These are phyloP conservation scores for Gaultheria prostrata DNA, from an alignment of 148 eudicot species.

Conservation along the genomic window DNA sequence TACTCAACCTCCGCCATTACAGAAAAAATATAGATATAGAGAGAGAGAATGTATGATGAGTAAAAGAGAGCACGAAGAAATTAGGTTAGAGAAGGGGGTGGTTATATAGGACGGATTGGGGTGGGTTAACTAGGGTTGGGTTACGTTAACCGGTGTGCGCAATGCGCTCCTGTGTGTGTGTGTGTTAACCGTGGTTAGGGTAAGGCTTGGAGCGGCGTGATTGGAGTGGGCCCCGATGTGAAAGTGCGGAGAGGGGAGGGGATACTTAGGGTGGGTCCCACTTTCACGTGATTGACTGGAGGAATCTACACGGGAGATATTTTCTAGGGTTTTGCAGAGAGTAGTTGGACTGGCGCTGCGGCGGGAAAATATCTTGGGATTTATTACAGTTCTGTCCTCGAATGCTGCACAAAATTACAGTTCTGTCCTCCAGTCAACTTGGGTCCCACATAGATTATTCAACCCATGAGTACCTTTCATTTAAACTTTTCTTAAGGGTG, in stretches of 20 bases:
- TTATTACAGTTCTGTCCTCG: neutral
- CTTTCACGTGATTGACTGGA: neutral
- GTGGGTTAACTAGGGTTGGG: neutral
- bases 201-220: neutral
- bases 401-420: neutral
- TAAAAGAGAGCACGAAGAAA: neutral
- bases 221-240: neutral
- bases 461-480: too few relatives aligned
- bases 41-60: neutral
- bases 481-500: too few relatives aligned
- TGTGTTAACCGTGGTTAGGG: neutral
- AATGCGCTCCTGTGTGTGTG: neutral
- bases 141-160: constrained; percentile 5
- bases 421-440: too few relatives aligned
- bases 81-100: neutral
- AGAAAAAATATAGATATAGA: neutral
- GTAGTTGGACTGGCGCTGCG: neutral
- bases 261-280: neutral
- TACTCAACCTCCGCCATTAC: constrained; percentile 57
- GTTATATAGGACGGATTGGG: neutral
- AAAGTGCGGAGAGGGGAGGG: neutral
- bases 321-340: neutral
- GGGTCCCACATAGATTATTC: too few relatives aligned
- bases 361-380: neutral
- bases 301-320: neutral